Base-by-base conservation (phyloP, 2,329 filamentous ascomycete genomes). In the Paracoccidioides brasiliensis region DNA sequence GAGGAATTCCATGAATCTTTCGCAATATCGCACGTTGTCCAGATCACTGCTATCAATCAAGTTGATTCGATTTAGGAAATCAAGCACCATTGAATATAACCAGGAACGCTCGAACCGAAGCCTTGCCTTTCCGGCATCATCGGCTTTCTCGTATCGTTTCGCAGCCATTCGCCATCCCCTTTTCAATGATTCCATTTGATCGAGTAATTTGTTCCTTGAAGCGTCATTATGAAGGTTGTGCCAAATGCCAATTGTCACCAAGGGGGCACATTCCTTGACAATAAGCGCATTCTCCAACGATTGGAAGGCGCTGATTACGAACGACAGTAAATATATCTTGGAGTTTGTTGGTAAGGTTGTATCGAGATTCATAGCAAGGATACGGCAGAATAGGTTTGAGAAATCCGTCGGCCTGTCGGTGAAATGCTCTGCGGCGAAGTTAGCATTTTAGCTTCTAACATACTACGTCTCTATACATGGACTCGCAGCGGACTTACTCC, bases 181-280 rank as follows among this genome's bases (percentile, higher is more conserved):
- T 67, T 82, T 84, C 63, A 95, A 72, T 60, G 88, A 84, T n/a
- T 81, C 72, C 49, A 81, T 80, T 62, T 87, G 83, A 45, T 88
- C 83, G 35, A 98, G 78, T 55, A 83, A 81, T 38, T 76, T 75
- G 55, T 95, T 88, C 61, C 89, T 81, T 59, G 83, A 80, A 57
- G 80, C 78, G 38, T 94, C 89, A 56, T 80, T 86, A 35, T 88
- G 86, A 41, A 98, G 74, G 66, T 95, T 94, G 65, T 97, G 88
- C 93, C 93, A 98, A 64, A 93, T 89, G 0, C 88, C 85, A 63
- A 98, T 95, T 10, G 90, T 93, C 22, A 98, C 91, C 53, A 98
- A 76, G 1, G 94, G 89, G 5, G 91, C 93, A 70, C 93, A 97
- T 75, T 98, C 93, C 70, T 96, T 97, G 59, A 93, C 84, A 52